Base-by-base conservation (phyloP, 2,329 filamentous ascomycete species). In the Ascochyta viciae-villosae region DNA sequence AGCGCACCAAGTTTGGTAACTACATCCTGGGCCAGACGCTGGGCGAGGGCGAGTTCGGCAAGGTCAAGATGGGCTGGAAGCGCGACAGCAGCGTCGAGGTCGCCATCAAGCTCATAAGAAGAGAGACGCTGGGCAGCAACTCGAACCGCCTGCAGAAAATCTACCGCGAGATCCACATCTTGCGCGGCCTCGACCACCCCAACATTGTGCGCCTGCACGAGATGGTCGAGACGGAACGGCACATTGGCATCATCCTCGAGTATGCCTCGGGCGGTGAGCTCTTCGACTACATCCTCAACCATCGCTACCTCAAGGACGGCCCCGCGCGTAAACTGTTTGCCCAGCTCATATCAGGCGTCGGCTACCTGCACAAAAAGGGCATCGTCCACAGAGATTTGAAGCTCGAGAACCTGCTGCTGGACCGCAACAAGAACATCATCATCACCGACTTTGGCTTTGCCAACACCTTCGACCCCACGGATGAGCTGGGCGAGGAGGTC, bases 391-490 rank as follows among this genome's bases (percentile, higher is more conserved):
- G 95, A 69, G 95, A 99, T 79, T 79, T 99, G 64, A 99, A 99
- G 79, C 83, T 99, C 42, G 95, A 99, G 78, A 99, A 99, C 72
- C 77, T 99, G 68, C 84, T 99, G 34, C 84, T 99, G 47, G 95
- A 99, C 77, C 89, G 94, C 61, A 97, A 99, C 74, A 89, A 92
- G 61, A 99, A 99, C 80, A 98, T 99, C 72, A 99, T 99, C 78
- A 99, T 99, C 73, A 99, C 95, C 15, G 95, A 99, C 78, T 99
- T 99, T 77, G 95, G 95, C 16, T 99, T 99, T 74, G 95, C 95
- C 65, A 99, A 99, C 77, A 98, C 93, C 0, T 99, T 99, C 72
- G 90, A 97, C 71, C 87, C 95, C 0, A 80, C 82, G 33, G 95
- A 99, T 71, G 92, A 97, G 74, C 83, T 99, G 35, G 87, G 86